Evolutionary conservation across 1,139 yeast species (phyloP).

Genomic region (Hyphopichia burtonii): DNA sequence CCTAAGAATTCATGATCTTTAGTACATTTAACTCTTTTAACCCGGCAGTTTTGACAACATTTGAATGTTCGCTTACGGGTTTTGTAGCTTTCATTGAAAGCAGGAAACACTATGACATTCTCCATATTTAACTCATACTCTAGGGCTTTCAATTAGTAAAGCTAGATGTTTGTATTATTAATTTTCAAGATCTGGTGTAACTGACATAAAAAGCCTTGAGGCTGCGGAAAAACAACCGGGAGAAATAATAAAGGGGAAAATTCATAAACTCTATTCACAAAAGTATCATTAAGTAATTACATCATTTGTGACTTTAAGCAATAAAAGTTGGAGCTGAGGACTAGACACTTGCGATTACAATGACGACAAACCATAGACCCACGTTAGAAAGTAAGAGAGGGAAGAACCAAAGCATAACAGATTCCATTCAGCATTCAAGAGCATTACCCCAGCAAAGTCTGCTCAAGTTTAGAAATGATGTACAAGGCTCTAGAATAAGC

Average conservation of each 20-base stretch:
- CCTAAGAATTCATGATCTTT: conserved; percentile 35
- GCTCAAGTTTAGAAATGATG: conserved; percentile 57
- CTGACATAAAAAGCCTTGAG: neutral
- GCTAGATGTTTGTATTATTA: too few species aligned
- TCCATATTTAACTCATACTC: neutral
- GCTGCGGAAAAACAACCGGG: neutral
- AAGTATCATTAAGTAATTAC: too few species aligned
- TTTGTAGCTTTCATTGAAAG: conserved; percentile 54
- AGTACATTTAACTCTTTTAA: conserved; percentile 39
- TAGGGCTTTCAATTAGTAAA: too few species aligned
- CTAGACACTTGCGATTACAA: too few species aligned
- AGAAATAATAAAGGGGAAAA: neutral
- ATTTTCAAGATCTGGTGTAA: neutral
- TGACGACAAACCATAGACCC: conserved; percentile 92
- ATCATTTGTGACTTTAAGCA: too few species aligned
- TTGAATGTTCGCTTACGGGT: conserved; percentile 53
- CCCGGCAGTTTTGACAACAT: conserved; percentile 52
- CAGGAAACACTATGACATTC: conserved; percentile 55
- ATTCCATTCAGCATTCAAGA: conserved; percentile 63
- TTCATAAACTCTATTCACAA: too few species aligned
- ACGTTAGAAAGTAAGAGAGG: conserved; percentile 88
- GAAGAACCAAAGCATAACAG: conserved; percentile 38
- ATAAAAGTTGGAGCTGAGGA: too few species aligned
- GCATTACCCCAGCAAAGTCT: conserved; percentile 68
- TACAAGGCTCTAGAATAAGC: conserved; percentile 21